A percentile compares a stretch with the other conserved stretches of the same genome.
These are phyloP conservation scores for Toxicodendron radicans DNA, from an alignment of 345 rosid genomes.

Conservation along the genomic window DNA sequence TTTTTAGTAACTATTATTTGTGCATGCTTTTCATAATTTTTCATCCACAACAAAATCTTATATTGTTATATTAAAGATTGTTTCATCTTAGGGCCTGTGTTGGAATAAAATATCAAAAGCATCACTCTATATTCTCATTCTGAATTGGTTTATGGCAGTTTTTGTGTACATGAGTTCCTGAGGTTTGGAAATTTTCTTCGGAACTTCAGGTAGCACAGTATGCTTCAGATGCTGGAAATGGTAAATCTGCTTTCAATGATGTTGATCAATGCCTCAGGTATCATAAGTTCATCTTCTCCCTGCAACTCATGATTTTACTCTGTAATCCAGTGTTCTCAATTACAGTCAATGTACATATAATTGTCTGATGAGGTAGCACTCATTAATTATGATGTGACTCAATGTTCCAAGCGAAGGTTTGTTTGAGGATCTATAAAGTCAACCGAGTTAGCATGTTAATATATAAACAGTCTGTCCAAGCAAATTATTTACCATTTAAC, in stretches of 20 bases:
- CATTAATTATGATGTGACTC: not conserved
- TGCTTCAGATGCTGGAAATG: constrained; percentile 77
- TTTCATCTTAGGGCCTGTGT: constrained; percentile 3
- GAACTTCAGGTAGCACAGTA: constrained; percentile 81
- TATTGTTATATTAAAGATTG: not conserved
- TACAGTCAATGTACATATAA: not conserved
- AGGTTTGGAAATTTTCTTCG: constrained; percentile 40
- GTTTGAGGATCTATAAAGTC: not conserved
- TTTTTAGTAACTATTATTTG: not conserved
- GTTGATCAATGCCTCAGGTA: constrained; percentile 87
- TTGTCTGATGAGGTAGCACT: not conserved
- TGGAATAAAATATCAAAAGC: constrained; percentile 3
- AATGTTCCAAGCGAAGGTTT: not conserved
- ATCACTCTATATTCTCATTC: constrained; percentile 21
- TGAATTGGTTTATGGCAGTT: constrained; percentile 33
- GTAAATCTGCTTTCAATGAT: constrained; percentile 52
- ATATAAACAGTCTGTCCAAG: not conserved
- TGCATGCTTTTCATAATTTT: not conserved
- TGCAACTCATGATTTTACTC: not conserved
- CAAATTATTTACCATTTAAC: not conserved
- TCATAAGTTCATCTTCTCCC: not conserved
- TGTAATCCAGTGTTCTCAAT: not conserved
- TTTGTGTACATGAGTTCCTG: constrained; percentile 36
- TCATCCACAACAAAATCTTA: not conserved
- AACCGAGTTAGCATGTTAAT: not conserved